Evolutionary conservation across 2,329 filamentous ascomycete genomes (phyloP), one percentile per base, ranked within the genome.

Genomic region (Colletotrichum trifolii): DNA sequence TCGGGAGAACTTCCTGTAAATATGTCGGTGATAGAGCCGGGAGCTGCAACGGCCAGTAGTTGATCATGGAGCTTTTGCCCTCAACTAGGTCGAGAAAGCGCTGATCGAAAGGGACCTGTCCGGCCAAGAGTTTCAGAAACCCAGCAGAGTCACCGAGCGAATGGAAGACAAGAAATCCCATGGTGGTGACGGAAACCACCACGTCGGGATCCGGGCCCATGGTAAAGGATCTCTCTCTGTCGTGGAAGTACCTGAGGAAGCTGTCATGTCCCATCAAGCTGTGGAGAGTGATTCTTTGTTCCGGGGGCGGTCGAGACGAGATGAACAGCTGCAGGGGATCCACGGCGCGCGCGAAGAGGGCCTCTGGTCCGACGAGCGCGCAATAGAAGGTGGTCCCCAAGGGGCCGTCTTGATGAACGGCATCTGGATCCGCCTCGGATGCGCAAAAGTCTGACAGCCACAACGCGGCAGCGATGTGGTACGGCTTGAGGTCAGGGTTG

Each of bases 401-500:
- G 7, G 67, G 53, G 11, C 75, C 71, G 1, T 45, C 35, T 8
- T 67, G 47, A 35, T 74, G 70, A 38, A 73, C 45, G 13, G 25
- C 10, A 69, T 52, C 15, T 68, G 69, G 8, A 0, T 38, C 34
- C 9, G 17, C 54, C 33, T 55, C 38, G 1, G 11, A n/a, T 42
- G 67, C 54, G 66, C 73, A 76, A 4, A 79, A 62, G 6, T 61
- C 71, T 1, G 72, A 69, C 13, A 79, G 53, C 5, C 74, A 73
- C 7, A 79, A 68, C 2, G 74, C 71, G 2, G 77, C 74, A 15
- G 78, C 75, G 8, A 78, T 61, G 38, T 80, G 78, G 10, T 79
- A 56, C 6, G 76, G 71, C 1, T 72, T 68, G 8, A 77, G 55
- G 0, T 68, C 71, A 11, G 71, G 70, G 9, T 73, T 67, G 47